Base-by-base conservation (phyloP, 352 stramenopile genomes). In the Bremia lactucae region DNA sequence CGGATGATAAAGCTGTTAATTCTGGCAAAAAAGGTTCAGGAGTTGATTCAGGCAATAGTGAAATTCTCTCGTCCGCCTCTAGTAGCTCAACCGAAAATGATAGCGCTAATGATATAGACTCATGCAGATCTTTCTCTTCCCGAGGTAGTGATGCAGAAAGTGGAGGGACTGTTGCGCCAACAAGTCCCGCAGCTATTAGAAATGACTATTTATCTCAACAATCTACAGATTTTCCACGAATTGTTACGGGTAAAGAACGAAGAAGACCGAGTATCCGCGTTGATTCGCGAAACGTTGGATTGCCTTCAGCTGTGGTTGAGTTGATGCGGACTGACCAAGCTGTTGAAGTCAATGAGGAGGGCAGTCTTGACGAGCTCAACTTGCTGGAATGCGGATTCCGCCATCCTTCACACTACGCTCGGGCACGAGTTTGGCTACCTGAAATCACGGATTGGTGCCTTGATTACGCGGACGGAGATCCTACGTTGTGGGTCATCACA, bases 361-460 rank as follows among this genome's bases (percentile, higher is more conserved):
- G 74, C 14, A 79, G 52, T 13, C 42, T 59, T 15, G 78, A 90
- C 25, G 65, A 87, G 31, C 52, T 90, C 3, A 87, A 90, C 21
- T 43, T 87, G 43, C 64, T 86, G 57, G 78, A 90, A 31, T 90
- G 78, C 33, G 69, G 74, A 10, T 90, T 87, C 20, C 69, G 78
- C 24, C 73, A 90, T 49, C 78, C 78, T 23, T 18, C 49, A 18
- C 59, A 70, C 9, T 87, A 83, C 46, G 65, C 72, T 11, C 65
- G 74, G 15, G 38, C 65, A 45, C 73, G 79, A 21, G 72, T 91
- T 22, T 91, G 73, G 71, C 65, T 91, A 28, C 75, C 75, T 35
- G 76, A 91, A 55, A 88, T 91, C 42, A 83, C 73, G 5, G 79
- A 91, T 45, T 91, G 79, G 79, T 91, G 79, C 49, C 52, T 91